phyloP scores from a whole-genome alignment of 1,284 basidiomycete genomes.

The Tilletiaria anomala region DNA sequence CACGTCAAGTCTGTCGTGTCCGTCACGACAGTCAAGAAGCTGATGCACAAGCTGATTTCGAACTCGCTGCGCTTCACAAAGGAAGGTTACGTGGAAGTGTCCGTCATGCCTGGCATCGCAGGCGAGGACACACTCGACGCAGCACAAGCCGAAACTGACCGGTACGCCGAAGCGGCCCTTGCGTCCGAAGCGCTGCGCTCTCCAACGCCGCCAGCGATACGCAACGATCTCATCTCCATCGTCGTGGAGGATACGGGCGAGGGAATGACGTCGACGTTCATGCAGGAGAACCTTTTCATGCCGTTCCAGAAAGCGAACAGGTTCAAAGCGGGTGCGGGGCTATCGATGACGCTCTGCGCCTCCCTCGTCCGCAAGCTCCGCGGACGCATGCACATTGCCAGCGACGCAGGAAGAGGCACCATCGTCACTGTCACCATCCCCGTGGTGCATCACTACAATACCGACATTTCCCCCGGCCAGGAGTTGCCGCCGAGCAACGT shows the following conservation, averaged over 20 bases:
- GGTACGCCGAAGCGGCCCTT: conserved; percentile 4
- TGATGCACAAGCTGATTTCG: conserved; percentile 17
- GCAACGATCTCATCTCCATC: conserved; percentile 11
- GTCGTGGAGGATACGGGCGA: conserved; percentile 18
- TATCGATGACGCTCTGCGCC: conserved; percentile 11
- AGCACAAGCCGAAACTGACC: background rate
- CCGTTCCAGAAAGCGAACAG: conserved; percentile 23
- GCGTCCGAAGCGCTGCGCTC: background rate
- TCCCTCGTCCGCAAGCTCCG: conserved; percentile 14
- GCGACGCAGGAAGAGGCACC: conserved; percentile 17
- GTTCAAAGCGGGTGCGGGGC: conserved; percentile 12
- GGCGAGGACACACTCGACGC: background rate
- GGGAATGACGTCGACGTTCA: conserved; percentile 21
- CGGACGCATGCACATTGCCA: conserved; percentile 18
- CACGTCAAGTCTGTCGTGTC: no score
- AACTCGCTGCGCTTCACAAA: conserved; percentile 19
- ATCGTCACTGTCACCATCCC: conserved; percentile 16
- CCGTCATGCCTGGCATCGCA: no score
- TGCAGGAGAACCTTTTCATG: conserved; percentile 13
- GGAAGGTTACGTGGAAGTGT: conserved; percentile 18
- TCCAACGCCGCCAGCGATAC: background rate
- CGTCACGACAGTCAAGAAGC: conserved; percentile 6
- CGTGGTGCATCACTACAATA: no score
- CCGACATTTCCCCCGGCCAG: no score
- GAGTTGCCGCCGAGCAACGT: no score